These are phyloP conservation scores for Eragrostis curvula DNA, from an alignment of 176 grass and related monocot genomes.

Conservation along the genomic window DNA sequence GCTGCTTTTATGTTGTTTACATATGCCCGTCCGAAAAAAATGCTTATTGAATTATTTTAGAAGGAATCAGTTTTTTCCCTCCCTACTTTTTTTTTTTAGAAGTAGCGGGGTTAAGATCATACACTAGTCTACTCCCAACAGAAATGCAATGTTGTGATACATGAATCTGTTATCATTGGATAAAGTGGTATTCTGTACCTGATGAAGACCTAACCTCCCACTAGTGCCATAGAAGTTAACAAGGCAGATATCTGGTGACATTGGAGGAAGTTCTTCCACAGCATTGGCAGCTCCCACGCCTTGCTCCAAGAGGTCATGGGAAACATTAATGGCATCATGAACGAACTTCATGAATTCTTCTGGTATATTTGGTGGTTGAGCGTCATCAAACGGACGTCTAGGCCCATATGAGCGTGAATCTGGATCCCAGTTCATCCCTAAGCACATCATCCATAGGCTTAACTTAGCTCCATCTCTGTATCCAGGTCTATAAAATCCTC, in stretches of 20 bases:
- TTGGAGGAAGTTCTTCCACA: constrained; percentile 35
- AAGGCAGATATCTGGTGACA: constrained; percentile 72
- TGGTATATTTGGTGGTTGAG: constrained; percentile 54
- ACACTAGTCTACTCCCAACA: neutral
- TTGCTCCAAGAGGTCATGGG: constrained; percentile 39
- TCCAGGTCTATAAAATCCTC: constrained; percentile 65
- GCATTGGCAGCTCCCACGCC: neutral
- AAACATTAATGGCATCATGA: constrained; percentile 45
- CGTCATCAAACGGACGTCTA: constrained; percentile 42
- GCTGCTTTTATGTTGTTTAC: neutral
- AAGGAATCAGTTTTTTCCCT: no score
- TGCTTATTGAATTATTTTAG: neutral
- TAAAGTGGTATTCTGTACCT: constrained; percentile 41
- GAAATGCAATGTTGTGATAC: neutral
- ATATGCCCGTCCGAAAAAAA: neutral
- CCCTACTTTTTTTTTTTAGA: neutral
- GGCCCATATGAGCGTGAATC: constrained; percentile 44
- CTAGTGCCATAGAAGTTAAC: constrained; percentile 54
- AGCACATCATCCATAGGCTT: constrained; percentile 65
- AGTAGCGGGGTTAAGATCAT: neutral
- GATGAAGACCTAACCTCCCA: constrained; percentile 63
- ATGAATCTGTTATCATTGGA: neutral
- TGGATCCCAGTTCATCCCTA: constrained; percentile 75
- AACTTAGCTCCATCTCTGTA: constrained; percentile 53
- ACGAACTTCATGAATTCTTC: constrained; percentile 38